A percentile compares a stretch with the other conserved stretches of the same genome.
Evolutionary conservation across 352 stramenopile genomes (phyloP).

Genomic region (Phytophthora syringae): DNA sequence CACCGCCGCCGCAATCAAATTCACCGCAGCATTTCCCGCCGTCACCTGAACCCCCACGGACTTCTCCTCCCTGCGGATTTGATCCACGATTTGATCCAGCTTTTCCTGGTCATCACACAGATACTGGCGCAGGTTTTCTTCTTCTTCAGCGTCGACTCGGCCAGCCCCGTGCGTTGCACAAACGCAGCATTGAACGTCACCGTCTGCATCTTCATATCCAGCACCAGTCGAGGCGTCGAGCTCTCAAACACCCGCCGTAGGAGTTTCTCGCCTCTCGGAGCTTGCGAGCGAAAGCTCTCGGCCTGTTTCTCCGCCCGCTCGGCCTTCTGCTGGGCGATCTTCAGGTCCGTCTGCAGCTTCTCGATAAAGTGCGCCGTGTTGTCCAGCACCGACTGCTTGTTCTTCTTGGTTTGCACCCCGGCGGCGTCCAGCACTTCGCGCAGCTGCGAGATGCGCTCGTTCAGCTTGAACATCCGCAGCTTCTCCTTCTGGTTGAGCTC

Average conservation of each 20-base stretch:
- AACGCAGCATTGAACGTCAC: constrained; percentile 63
- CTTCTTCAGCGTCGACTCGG: constrained; percentile 54
- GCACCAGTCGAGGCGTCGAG: constrained; percentile 53
- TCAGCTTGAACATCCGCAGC: constrained; percentile 88
- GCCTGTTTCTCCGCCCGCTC: constrained; percentile 57
- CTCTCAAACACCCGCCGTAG: constrained; percentile 52
- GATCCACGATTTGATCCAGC: constrained; percentile 48
- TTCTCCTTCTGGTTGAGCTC: constrained; percentile 87
- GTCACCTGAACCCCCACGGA: constrained; percentile 42
- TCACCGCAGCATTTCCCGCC: constrained; percentile 31
- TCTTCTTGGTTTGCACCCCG: constrained; percentile 72
- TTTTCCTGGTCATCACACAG: constrained; percentile 50
- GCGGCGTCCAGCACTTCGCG: constrained; percentile 60
- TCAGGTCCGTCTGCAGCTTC: constrained; percentile 56
- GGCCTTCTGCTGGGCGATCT: constrained; percentile 58
- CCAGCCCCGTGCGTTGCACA: constrained; percentile 43
- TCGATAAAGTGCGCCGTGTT: constrained; percentile 69
- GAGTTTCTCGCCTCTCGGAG: constrained; percentile 32
- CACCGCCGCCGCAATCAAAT: constrained; percentile 51
- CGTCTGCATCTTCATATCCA: constrained; percentile 56
- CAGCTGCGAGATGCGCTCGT: constrained; percentile 76
- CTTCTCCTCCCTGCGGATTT: constrained; percentile 40
- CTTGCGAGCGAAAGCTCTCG: constrained; percentile 46
- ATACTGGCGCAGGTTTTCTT: constrained; percentile 55
- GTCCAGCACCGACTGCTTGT: constrained; percentile 75